Evolutionary conservation across 176 grass and related monocot genomes (phyloP).

Genomic region (Triticum dicoccoides): DNA sequence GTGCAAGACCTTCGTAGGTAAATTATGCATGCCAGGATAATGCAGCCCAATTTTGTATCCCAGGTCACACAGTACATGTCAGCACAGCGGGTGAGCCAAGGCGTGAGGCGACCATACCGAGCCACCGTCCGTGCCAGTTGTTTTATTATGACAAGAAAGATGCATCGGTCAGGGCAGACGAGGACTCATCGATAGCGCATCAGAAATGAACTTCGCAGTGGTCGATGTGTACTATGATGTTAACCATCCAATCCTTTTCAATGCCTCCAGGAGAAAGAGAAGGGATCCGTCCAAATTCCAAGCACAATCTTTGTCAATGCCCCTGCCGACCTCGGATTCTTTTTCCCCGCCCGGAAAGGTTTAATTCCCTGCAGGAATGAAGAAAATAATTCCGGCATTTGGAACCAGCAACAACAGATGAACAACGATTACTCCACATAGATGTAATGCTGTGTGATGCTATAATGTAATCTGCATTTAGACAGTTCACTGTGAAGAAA

Average conservation of each 20-base stretch:
- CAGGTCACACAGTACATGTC: slow-evolving; percentile 28
- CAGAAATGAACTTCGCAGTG: slow-evolving; percentile 31
- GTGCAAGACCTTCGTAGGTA: not conserved
- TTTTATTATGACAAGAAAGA: slow-evolving; percentile 42
- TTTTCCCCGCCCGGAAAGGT: not conserved
- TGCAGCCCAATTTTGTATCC: not conserved
- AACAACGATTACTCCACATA: not conserved
- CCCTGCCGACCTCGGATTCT: not conserved
- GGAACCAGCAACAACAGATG: not conserved
- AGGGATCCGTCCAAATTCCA: not conserved
- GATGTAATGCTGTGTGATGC: not conserved
- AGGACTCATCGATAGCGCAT: slow-evolving; percentile 42
- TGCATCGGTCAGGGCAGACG: slow-evolving; percentile 22
- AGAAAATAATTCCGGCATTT: not conserved
- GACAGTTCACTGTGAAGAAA: not conserved
- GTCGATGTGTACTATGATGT: slow-evolving; percentile 33
- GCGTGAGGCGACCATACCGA: slow-evolving; percentile 36
- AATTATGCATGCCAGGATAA: not conserved
- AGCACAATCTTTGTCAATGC: slow-evolving; percentile 10
- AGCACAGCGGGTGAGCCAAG: slow-evolving; percentile 29
- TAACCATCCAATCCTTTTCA: slow-evolving; percentile 30
- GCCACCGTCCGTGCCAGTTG: slow-evolving; percentile 43
- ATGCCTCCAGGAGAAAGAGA: not conserved
- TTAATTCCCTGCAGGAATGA: not conserved
- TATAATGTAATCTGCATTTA: not conserved